These are phyloP conservation scores for Penicillium soppii DNA, from an alignment of 495 filamentous ascomycete genomes.

Conservation along the genomic window DNA sequence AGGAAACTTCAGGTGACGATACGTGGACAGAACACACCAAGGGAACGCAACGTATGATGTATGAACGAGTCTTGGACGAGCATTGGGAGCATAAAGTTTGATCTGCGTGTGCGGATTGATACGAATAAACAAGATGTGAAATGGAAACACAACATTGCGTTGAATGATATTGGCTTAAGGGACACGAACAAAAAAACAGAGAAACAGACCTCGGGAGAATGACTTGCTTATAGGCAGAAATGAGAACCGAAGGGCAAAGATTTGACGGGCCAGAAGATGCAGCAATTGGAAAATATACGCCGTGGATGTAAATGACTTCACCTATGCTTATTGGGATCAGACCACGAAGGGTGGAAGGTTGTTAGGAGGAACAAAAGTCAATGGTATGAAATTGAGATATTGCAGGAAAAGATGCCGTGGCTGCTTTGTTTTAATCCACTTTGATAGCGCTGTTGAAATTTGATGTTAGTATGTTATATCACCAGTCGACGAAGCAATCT, in stretches of 20 bases:
- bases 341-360: conserved; percentile 8
- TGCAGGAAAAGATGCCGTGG: background rate
- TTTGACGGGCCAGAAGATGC: conserved; percentile 11
- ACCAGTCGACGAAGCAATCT: conserved; percentile 22
- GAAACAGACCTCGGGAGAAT: background rate
- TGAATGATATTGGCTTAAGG: background rate
- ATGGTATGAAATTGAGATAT: background rate
- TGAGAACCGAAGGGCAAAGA: background rate
- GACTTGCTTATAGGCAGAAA: background rate
- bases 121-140: background rate
- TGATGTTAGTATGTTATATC: background rate
- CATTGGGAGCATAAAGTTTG: too few species aligned
- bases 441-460: conserved; percentile 36
- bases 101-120: too few species aligned
- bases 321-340: conserved; percentile 26
- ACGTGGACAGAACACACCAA: too few species aligned
- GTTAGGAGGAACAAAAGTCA: conserved; percentile 11
- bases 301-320: conserved; percentile 21
- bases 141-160: background rate
- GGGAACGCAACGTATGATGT: too few species aligned
- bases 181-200: background rate
- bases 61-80: too few species aligned
- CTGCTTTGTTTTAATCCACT: conserved; percentile 29
- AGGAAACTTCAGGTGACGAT: too few species aligned
- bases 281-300: conserved; percentile 22